Conservation (phyloP, 2,329 filamentous ascomycete species). For the Tolypocladium tropicale region DNA sequence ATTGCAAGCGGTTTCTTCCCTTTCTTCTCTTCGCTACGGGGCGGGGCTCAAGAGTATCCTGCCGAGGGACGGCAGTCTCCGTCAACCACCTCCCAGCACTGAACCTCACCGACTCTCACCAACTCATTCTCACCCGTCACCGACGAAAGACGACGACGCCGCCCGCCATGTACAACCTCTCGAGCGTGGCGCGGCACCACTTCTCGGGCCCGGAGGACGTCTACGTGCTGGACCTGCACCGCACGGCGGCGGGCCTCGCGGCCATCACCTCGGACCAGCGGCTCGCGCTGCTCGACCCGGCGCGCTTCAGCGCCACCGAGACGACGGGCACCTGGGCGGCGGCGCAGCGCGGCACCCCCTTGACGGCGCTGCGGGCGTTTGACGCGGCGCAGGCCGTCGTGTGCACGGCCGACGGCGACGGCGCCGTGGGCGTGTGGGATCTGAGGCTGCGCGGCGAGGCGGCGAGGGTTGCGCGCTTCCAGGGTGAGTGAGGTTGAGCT, state of each 20-base stretch:
- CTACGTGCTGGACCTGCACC: constrained; percentile 49
- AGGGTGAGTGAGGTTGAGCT: constrained; percentile 27
- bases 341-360: constrained; percentile 41
- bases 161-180: constrained; percentile 22
- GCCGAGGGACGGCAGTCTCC: neutral
- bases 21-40: neutral
- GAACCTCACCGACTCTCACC: neutral
- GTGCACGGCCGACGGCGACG: constrained; percentile 63
- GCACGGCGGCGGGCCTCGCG: constrained; percentile 41
- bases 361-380: constrained; percentile 51
- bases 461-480: constrained; percentile 32
- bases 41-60: neutral
- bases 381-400: constrained; percentile 43
- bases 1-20: neutral
- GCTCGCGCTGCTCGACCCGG: constrained; percentile 55
- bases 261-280: constrained; percentile 61
- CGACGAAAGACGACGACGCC: neutral
- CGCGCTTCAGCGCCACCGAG: constrained; percentile 41
- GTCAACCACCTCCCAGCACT: neutral
- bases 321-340: constrained; percentile 36
- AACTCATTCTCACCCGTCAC: neutral
- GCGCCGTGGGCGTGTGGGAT: constrained; percentile 57
- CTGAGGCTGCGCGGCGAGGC: constrained; percentile 33
- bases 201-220: constrained; percentile 23
- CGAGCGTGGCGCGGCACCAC: constrained; percentile 18